Evolutionary conservation across 176 grass and related monocot species (phyloP), one percentile per base, ranked within the genome.

Genomic region (Lolium rigidum): DNA sequence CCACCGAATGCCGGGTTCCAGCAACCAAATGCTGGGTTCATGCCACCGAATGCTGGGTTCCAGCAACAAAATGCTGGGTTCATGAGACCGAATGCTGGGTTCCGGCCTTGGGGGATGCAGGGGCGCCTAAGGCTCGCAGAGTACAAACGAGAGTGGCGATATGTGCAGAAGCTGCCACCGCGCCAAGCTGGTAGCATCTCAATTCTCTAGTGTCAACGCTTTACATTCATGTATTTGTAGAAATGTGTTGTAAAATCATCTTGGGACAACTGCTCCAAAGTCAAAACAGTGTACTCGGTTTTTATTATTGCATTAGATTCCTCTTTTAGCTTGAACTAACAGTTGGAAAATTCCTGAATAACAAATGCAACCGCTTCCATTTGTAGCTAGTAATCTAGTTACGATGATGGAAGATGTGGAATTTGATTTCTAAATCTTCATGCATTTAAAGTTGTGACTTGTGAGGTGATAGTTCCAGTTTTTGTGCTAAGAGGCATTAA

Each of bases 111-210:
- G 12, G 38, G 18, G 1, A 48, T 52, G 0, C 87, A 83, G 38
- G 38, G n/a, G 60, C 37, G 65, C 63, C 74, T 82, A 44, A 91
- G 90, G 57, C 74, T 93, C 41, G 84, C 92, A 25, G 77, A 86
- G 16, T 95, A 98, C 80, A 86, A 73, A 60, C 78, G 97, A 54
- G 76, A 47, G 60, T 95, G 92, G 90, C 90, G 52, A 55, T 82
- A 52, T 86, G 61, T 88, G 9, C 83, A 51, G 67, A 82, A 76
- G 76, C 64, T 39, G 44, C 91, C 85, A 2, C 84, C 90, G 17
- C 86, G 64, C 10, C 90, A 89, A 68, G 88, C 83, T 62, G 93
- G 97, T 98, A 94, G 79, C 37, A 62, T 77, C 50, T 75, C 24
- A 14, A 22, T 85, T 77, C 50, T 75, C 24, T 6, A 37, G 74